Evolutionary conservation across 805 yeast genomes (phyloP).

Genomic region (Hanseniaspora occidentalis): DNA sequence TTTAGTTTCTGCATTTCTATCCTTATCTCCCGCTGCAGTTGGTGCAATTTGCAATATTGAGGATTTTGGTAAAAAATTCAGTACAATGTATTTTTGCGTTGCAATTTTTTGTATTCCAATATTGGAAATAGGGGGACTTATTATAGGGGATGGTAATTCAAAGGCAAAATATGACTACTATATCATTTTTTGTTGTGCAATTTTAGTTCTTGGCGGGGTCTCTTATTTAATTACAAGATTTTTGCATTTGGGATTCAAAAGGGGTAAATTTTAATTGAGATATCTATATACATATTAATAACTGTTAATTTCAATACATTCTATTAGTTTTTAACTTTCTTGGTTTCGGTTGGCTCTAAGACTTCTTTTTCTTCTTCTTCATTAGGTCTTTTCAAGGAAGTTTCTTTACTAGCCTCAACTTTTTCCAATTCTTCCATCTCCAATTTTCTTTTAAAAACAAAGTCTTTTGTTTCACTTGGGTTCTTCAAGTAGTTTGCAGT

Average conservation of each 20-base stretch:
- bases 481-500: conserved; percentile 45
- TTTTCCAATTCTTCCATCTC: not conserved
- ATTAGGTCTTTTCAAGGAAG: not conserved
- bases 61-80: conserved; percentile 58
- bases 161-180: conserved; percentile 23
- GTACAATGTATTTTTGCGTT: conserved; percentile 49
- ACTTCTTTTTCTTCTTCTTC: not conserved
- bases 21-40: conserved; percentile 59
- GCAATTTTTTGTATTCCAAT: conserved; percentile 34
- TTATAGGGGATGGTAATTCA: conserved; percentile 27
- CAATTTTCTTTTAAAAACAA: not conserved
- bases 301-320: not conserved
- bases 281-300: not conserved
- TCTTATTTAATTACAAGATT: conserved; percentile 32
- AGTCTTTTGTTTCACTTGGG: conserved; percentile 10
- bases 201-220: conserved; percentile 26
- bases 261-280: conserved; percentile 15
- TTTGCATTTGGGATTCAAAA: conserved; percentile 29
- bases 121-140: conserved; percentile 36
- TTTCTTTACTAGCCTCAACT: not conserved
- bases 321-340: not conserved
- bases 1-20: conserved; percentile 46
- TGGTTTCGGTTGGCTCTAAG: not conserved
- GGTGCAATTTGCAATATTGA: conserved; percentile 49
- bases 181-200: conserved; percentile 23